A percentile compares a stretch with the other conserved stretches of the same genome.
Conservation (phyloP, 345 rosid genomes). For the Gossypium anomalum region DNA sequence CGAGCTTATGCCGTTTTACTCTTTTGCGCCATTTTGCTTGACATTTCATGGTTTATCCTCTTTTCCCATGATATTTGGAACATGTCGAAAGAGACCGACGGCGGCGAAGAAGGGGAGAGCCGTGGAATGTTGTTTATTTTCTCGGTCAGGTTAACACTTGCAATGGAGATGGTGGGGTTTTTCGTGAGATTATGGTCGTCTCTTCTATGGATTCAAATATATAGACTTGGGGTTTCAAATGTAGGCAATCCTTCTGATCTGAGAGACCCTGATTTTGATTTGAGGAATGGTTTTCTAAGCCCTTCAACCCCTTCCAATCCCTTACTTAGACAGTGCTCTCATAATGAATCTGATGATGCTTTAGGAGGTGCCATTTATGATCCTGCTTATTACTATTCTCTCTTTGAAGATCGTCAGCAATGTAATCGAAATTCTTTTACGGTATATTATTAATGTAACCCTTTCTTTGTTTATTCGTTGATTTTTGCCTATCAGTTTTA, state of each 20-base stretch:
- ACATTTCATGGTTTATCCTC: slow-evolving; percentile 65
- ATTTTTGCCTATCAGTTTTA: neutral
- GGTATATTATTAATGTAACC: slow-evolving; percentile 22
- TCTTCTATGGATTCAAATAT: slow-evolving; percentile 88
- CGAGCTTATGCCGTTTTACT: slow-evolving; percentile 83
- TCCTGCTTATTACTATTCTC: slow-evolving; percentile 58
- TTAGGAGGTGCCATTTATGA: slow-evolving; percentile 61
- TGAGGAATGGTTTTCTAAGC: slow-evolving; percentile 60
- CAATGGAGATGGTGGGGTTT: slow-evolving; percentile 79
- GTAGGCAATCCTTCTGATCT: slow-evolving; percentile 31
- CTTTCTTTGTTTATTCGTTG: neutral
- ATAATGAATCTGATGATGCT: slow-evolving; percentile 43
- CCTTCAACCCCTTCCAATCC: slow-evolving; percentile 38
- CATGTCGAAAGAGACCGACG: neutral
- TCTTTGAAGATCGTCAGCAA: slow-evolving; percentile 50
- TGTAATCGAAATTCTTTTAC: slow-evolving; percentile 27
- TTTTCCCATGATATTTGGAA: slow-evolving; percentile 65
- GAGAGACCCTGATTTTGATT: slow-evolving; percentile 52
- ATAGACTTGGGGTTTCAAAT: slow-evolving; percentile 65
- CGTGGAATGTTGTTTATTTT: slow-evolving; percentile 43
- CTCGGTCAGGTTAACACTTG: slow-evolving; percentile 73
- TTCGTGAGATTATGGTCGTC: slow-evolving; percentile 72
- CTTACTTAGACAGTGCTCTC: slow-evolving; percentile 7
- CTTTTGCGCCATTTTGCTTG: slow-evolving; percentile 58
- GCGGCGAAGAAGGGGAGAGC: slow-evolving; percentile 7